A percentile compares a stretch with the other conserved stretches of the same genome.
Evolutionary conservation across 148 eudicot genomes (phyloP).

Genomic region (Heliamphora exappendiculata): DNA sequence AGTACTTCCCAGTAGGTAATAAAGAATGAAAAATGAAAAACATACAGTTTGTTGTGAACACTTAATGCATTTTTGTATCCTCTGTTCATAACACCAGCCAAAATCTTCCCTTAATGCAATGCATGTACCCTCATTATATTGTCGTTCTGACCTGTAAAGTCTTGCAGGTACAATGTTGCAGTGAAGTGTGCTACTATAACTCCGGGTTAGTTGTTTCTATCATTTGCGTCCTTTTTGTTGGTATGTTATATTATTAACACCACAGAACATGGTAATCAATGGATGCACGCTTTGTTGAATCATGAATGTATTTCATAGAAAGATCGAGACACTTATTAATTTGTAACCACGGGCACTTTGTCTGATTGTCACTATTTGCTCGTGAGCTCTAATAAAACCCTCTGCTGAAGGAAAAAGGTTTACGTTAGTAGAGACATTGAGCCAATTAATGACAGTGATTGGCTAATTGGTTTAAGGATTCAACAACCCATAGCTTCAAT

Average conservation of each 20-base stretch:
- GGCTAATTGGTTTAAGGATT: no score
- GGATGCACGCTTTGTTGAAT: not conserved
- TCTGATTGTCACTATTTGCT: not conserved
- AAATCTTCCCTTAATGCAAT: not conserved
- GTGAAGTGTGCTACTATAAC: constrained; percentile 78
- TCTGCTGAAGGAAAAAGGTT: not conserved
- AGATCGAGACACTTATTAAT: not conserved
- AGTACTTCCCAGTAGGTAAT: not conserved
- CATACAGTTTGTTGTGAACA: not conserved
- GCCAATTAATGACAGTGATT: not conserved
- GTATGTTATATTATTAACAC: not conserved
- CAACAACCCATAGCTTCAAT: no score
- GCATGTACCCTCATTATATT: not conserved
- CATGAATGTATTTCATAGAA: not conserved
- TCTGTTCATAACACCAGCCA: not conserved
- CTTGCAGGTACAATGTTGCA: constrained; percentile 69
- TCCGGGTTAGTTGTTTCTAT: constrained; percentile 42
- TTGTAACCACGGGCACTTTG: not conserved
- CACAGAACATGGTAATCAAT: not conserved
- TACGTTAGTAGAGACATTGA: not conserved
- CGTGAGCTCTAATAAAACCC: not conserved
- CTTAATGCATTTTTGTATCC: not conserved
- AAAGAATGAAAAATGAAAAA: not conserved
- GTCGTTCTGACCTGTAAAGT: not conserved
- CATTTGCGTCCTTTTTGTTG: not conserved